Evolutionary conservation across 805 yeast species (phyloP).

Genomic region (Candida chilensis): DNA sequence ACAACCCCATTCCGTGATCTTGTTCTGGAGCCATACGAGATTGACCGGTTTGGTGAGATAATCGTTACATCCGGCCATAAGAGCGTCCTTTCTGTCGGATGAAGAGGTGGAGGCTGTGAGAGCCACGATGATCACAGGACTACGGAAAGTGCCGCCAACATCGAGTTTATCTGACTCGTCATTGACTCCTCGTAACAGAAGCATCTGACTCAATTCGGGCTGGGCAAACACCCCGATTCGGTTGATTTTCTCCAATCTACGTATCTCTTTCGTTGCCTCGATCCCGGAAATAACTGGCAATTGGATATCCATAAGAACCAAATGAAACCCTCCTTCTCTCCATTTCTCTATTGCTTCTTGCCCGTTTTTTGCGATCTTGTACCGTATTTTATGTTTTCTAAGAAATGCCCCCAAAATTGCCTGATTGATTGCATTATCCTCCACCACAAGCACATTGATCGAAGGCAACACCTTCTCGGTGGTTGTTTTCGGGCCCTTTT

Average conservation of each 20-base stretch:
- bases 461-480: constrained; percentile 73
- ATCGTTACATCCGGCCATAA: constrained; percentile 97
- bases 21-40: constrained; percentile 86
- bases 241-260: constrained; percentile 74
- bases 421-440: constrained; percentile 92
- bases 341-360: constrained; percentile 92
- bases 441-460: constrained; percentile 86
- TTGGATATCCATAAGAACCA: constrained; percentile 95
- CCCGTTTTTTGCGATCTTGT: constrained; percentile 86
- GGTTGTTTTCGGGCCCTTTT: constrained; percentile 17
- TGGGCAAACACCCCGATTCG: constrained; percentile 62
- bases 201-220: constrained; percentile 10
- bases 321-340: constrained; percentile 90
- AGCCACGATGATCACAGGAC: constrained; percentile 98
- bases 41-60: constrained; percentile 94
- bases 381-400: constrained; percentile 76
- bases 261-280: constrained; percentile 87
- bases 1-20: constrained; percentile 97
- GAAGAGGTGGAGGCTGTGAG: constrained; percentile 86
- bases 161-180: constrained; percentile 48
- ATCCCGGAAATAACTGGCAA: constrained; percentile 93
- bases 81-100: constrained; percentile 80
- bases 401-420: constrained; percentile 84
- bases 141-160: constrained; percentile 54
- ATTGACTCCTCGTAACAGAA: too few species aligned